These are phyloP conservation scores for Teratosphaeria viscida DNA, from an alignment of 2,329 filamentous ascomycete genomes.

Conservation along the genomic window DNA sequence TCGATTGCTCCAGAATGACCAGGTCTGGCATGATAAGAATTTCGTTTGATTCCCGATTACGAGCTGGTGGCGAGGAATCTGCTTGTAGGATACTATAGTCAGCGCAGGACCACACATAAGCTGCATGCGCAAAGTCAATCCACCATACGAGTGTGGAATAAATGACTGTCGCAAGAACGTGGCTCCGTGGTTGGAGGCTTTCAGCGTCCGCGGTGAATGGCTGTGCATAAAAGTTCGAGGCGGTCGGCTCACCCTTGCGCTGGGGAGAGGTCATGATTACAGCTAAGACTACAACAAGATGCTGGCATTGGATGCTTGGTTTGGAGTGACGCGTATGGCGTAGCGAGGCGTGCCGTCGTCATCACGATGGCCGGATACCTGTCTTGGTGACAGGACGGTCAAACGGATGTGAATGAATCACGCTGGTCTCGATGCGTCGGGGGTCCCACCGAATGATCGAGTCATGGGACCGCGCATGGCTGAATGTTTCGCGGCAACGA, in stretches of 20 bases:
- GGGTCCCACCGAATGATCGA: too few species aligned
- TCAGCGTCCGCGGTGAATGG: slow-evolving; percentile 11
- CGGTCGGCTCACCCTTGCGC: neutral
- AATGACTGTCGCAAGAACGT: slow-evolving; percentile 5
- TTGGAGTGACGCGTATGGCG: neutral
- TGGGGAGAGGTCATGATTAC: neutral
- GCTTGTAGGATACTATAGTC: slow-evolving; percentile 3
- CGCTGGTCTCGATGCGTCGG: neutral
- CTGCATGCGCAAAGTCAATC: slow-evolving; percentile 1
- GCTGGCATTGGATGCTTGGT: neutral
- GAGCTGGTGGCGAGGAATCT: neutral
- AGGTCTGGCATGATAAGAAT: slow-evolving; percentile 9
- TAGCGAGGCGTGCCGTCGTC: neutral
- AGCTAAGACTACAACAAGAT: neutral
- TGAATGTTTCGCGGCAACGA: too few species aligned
- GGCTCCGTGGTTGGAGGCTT: slow-evolving; percentile 10
- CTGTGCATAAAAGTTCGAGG: slow-evolving; percentile 15
- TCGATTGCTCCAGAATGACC: slow-evolving; percentile 9
- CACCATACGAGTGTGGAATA: slow-evolving; percentile 1
- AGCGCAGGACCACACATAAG: slow-evolving; percentile 7
- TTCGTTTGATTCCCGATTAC: neutral
- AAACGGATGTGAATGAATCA: neutral
- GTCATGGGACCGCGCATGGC: too few species aligned
- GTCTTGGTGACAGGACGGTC: neutral
- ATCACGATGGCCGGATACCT: too few species aligned